phyloP scores from a whole-genome alignment of 1,284 basidiomycete genomes.

The Trichosporon sp. region DNA sequence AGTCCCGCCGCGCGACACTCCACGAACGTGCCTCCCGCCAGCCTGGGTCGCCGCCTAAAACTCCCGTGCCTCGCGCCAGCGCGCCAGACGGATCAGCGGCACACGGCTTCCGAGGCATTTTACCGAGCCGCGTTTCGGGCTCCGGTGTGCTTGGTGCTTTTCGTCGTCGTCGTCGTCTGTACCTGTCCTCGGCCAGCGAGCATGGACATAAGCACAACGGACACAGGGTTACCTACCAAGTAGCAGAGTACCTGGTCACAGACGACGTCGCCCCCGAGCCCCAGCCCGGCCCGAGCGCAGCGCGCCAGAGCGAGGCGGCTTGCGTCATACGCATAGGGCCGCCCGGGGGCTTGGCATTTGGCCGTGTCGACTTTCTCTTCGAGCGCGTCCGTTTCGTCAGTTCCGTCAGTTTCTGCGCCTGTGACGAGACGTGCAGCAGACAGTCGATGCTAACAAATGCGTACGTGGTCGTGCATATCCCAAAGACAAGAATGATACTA shows the following conservation, averaged over 20 bases:
- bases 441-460: background rate
- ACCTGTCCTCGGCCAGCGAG: no score
- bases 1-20: background rate
- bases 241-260: background rate
- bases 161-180: no score
- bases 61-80: no score
- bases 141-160: no score
- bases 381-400: background rate
- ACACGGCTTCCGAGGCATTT: background rate
- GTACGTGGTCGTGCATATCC: conserved; percentile 1
- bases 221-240: background rate
- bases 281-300: no score
- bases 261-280: background rate
- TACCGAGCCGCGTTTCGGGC: background rate
- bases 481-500: conserved; percentile 1
- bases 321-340: background rate
- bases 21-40: background rate
- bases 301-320: no score
- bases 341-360: background rate
- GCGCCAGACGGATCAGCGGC: background rate
- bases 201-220: background rate
- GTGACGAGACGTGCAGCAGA: background rate
- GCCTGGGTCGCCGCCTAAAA: background rate
- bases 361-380: background rate
- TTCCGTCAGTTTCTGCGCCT: background rate